phyloP scores from a whole-genome alignment of 108 stramenopile species.

The Mediolabrus comicus region DNA sequence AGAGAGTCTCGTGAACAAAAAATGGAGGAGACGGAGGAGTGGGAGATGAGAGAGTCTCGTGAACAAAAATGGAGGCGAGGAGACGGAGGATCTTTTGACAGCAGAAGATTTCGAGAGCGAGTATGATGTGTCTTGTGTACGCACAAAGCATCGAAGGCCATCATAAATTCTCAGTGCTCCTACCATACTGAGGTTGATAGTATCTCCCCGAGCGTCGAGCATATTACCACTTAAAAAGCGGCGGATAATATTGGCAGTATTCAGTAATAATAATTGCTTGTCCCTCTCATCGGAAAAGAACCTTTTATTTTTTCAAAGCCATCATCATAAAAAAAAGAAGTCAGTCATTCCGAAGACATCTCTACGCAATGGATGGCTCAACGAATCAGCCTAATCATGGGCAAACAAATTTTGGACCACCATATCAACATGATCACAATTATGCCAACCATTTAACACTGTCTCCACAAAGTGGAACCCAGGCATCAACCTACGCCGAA shows the following conservation, averaged over 20 bases:
- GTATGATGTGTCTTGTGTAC: too few relatives aligned
- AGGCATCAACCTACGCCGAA: not conserved
- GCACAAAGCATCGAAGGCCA: too few relatives aligned
- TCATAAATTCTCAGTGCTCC: too few relatives aligned
- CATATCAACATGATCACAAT: not conserved
- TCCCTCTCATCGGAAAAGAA: not conserved
- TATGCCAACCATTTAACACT: not conserved
- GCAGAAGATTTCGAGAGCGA: too few relatives aligned
- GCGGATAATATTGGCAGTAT: not conserved
- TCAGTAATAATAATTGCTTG: not conserved
- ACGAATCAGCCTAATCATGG: not conserved
- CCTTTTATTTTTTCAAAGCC: not conserved
- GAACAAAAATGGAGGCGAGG: too few relatives aligned
- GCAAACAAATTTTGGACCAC: not conserved
- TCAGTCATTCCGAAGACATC: not conserved
- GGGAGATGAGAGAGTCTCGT: too few relatives aligned
- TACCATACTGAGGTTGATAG: too few relatives aligned
- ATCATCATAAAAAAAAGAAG: not conserved
- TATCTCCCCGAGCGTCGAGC: too few relatives aligned
- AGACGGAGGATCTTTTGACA: too few relatives aligned
- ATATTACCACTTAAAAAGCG: too few relatives aligned
- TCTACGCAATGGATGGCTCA: slow-evolving; percentile 2
- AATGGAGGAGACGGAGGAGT: too few relatives aligned
- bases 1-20: too few relatives aligned
- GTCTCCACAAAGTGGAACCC: not conserved